Conservation (phyloP, 2,329 filamentous ascomycete species). For the Paraphaeosphaeria minitans region DNA sequence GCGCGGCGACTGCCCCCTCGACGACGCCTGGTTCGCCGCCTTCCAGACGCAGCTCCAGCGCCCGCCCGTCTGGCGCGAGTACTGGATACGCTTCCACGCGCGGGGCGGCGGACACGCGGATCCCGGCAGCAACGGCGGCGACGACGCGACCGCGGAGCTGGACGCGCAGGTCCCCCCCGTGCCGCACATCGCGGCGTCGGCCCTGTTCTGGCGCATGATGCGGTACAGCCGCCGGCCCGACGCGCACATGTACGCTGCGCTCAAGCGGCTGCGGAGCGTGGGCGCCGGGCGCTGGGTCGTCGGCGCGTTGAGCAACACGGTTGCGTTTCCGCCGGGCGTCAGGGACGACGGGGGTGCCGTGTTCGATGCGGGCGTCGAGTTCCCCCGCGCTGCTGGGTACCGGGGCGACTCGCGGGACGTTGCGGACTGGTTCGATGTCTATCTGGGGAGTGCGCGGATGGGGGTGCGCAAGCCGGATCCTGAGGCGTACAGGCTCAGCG, state of each 20-base stretch:
- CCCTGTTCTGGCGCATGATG: constrained; percentile 94
- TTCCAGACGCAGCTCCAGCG: constrained; percentile 78
- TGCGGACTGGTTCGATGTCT: constrained; percentile 77
- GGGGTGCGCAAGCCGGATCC: constrained; percentile 87
- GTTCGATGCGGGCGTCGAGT: no score
- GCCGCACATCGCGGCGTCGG: constrained; percentile 76
- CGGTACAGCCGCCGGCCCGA: constrained; percentile 70
- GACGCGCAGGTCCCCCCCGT: constrained; percentile 59
- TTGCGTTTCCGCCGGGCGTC: constrained; percentile 83
- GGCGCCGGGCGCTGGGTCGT: constrained; percentile 53
- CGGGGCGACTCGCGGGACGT: constrained; percentile 56
- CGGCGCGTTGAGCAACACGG: constrained; percentile 87
- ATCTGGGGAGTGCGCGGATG: constrained; percentile 83
- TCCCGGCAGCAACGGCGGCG: constrained; percentile 36
- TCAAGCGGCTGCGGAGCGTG: constrained; percentile 68
- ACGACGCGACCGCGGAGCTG: constrained; percentile 35
- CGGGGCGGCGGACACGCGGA: constrained; percentile 21
- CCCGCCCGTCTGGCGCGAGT: constrained; percentile 70
- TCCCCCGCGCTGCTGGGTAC: constrained; percentile 28
- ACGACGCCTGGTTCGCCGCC: constrained; percentile 73
- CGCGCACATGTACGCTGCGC: constrained; percentile 85
- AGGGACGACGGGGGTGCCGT: constrained; percentile 60
- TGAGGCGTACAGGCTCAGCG: constrained; percentile 76
- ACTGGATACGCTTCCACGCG: constrained; percentile 36
- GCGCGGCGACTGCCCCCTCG: constrained; percentile 77